Evolutionary conservation across 2,329 filamentous ascomycete genomes (phyloP).

Genomic region (Phyllosticta capitalensis): DNA sequence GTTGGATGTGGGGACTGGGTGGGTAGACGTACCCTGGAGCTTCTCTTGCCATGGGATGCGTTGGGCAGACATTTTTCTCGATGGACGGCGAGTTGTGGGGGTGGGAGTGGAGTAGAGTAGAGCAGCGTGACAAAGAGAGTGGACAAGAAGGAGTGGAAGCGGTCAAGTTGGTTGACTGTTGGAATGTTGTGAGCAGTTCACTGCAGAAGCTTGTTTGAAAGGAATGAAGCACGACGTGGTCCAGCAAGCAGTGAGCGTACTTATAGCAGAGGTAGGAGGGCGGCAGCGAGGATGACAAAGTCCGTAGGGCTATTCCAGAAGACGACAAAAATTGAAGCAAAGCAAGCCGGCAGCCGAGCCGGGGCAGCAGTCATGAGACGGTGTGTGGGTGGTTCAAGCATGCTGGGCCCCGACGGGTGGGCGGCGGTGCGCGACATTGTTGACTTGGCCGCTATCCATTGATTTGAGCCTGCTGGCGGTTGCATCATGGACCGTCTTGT

Average conservation of each 20-base stretch:
- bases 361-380: constrained; percentile 8
- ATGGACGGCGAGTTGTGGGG: not conserved
- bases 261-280: not conserved
- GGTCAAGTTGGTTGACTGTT: not conserved
- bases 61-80: constrained; percentile 11
- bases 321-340: not conserved
- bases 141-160: no score
- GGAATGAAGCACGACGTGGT: constrained; percentile 6
- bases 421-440: not conserved
- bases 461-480: constrained; percentile 8
- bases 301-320: not conserved
- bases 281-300: not conserved
- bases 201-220: constrained; percentile 1
- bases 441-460: constrained; percentile 11
- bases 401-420: not conserved
- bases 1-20: not conserved
- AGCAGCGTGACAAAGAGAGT: not conserved
- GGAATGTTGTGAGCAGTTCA: not conserved
- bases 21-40: constrained; percentile 19
- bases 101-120: constrained; percentile 2
- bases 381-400: constrained; percentile 7
- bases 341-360: constrained; percentile 3
- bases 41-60: constrained; percentile 14
- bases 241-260: no score
- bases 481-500: constrained; percentile 3